These are phyloP conservation scores for Micractinium conductrix DNA, from an alignment of 139 green algal genomes.

Conservation along the genomic window DNA sequence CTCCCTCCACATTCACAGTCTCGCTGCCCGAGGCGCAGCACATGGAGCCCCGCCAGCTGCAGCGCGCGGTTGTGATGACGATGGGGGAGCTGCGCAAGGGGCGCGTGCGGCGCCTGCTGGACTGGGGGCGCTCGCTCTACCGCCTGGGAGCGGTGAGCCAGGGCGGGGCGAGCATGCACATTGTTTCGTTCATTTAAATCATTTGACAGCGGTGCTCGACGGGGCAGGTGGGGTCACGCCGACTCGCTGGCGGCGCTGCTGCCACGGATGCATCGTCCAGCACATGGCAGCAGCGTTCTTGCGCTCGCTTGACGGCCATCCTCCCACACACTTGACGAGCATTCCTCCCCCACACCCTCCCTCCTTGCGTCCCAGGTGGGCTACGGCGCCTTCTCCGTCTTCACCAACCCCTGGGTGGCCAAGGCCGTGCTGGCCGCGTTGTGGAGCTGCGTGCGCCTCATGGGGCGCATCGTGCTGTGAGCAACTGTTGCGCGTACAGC, in stretches of 20 bases:
- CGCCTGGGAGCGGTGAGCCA: conserved; percentile 39
- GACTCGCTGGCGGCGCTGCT: too few relatives aligned
- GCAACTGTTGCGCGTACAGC: not conserved
- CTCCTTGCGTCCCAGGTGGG: too few relatives aligned
- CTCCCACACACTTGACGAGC: too few relatives aligned
- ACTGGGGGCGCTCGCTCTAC: conserved; percentile 58
- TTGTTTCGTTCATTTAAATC: too few relatives aligned
- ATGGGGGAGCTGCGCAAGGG: conserved; percentile 55
- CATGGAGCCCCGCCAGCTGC: conserved; percentile 57
- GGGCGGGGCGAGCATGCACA: too few relatives aligned
- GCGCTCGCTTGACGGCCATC: too few relatives aligned
- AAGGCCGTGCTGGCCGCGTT: conserved; percentile 56
- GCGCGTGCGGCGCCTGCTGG: conserved; percentile 46
- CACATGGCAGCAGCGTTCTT: too few relatives aligned
- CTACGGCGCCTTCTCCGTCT: conserved; percentile 59
- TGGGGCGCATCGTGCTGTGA: conserved; percentile 32
- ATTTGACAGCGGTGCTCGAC: too few relatives aligned
- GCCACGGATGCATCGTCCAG: too few relatives aligned
- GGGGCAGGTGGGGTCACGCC: too few relatives aligned
- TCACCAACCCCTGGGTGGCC: conserved; percentile 68
- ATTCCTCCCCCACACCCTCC: too few relatives aligned
- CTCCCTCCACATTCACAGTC: conserved; percentile 2
- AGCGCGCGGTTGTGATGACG: conserved; percentile 47
- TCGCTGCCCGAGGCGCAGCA: conserved; percentile 51
- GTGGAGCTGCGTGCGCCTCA: conserved; percentile 45